Evolutionary conservation across 805 yeast genomes (phyloP).

Genomic region (Tetrapisispora iriomotensis): DNA sequence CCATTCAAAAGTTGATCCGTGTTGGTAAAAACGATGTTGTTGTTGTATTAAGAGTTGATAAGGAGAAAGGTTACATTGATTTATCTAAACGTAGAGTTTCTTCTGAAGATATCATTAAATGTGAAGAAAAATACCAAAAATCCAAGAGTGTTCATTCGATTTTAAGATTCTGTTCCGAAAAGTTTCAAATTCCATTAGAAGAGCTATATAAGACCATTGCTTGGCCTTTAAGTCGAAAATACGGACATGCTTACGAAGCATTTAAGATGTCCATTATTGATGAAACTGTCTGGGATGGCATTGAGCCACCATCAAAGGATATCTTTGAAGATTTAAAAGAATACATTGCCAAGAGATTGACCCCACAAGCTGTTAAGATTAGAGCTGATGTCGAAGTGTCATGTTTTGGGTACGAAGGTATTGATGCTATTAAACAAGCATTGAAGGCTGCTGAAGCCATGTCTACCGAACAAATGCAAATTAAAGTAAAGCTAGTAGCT

Average conservation of each 20-base stretch:
- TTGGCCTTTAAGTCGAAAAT: constrained; percentile 94
- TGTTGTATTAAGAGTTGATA: constrained; percentile 94
- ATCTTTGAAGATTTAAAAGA: constrained; percentile 74
- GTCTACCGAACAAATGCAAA: constrained; percentile 75
- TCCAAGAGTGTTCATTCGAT: constrained; percentile 96
- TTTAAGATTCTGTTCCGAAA: constrained; percentile 96
- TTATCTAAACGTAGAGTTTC: constrained; percentile 94
- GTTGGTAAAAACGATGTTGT: constrained; percentile 98
- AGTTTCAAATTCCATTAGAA: constrained; percentile 81
- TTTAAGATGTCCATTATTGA: constrained; percentile 94
- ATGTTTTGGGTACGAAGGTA: constrained; percentile 94
- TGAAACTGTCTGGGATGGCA: constrained; percentile 69
- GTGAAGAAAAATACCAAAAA: constrained; percentile 95
- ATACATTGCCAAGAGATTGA: constrained; percentile 85
- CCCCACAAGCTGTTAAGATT: constrained; percentile 96
- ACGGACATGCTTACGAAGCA: constrained; percentile 96
- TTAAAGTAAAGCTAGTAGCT: constrained; percentile 91
- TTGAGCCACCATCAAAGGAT: constrained; percentile 61
- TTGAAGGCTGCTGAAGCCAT: constrained; percentile 76
- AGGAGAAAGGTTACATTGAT: constrained; percentile 97
- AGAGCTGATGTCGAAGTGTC: constrained; percentile 97
- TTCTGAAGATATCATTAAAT: constrained; percentile 92
- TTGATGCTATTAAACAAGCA: constrained; percentile 90
- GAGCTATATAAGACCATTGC: constrained; percentile 79
- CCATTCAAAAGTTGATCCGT: constrained; percentile 93